Evolutionary conservation across 2,329 filamentous ascomycete species (phyloP).

Genomic region (Trichoderma atrobrunneum): DNA sequence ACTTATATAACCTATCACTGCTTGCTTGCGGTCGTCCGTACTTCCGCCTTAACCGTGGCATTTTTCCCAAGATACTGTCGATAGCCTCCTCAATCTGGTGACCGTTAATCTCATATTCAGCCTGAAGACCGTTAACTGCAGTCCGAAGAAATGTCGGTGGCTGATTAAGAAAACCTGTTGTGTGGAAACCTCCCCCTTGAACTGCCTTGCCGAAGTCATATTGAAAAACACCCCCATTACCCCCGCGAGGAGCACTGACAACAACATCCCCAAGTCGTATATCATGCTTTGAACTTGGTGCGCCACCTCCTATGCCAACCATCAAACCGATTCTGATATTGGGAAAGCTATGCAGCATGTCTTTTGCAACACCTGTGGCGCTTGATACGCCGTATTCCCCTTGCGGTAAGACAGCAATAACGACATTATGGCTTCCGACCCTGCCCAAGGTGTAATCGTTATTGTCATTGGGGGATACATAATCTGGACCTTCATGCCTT

Average conservation of each 20-base stretch:
- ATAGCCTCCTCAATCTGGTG: conserved; percentile 21
- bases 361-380: conserved; percentile 27
- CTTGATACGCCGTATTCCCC: conserved; percentile 22
- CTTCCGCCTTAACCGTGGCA: conserved; percentile 17
- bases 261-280: conserved; percentile 33
- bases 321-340: conserved; percentile 28
- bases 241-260: conserved; percentile 19
- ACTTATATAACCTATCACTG: conserved; percentile 19
- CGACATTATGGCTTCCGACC: conserved; percentile 24
- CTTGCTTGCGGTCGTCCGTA: conserved; percentile 16
- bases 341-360: conserved; percentile 20
- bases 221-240: conserved; percentile 25
- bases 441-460: conserved; percentile 23
- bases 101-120: conserved; percentile 15
- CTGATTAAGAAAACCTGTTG: conserved; percentile 22
- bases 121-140: conserved; percentile 18
- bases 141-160: conserved; percentile 21
- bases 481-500: conserved; percentile 21
- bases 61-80: neutral
- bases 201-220: conserved; percentile 29
- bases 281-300: conserved; percentile 34
- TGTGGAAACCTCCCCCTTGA: conserved; percentile 21
- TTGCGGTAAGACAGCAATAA: conserved; percentile 23
- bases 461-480: conserved; percentile 25
- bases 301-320: conserved; percentile 31